Percentiles rank a stretch among this genome's conserved stretches.
phyloP scores from a whole-genome alignment of 306 rosid species.

The Ormosia semicastrata region DNA sequence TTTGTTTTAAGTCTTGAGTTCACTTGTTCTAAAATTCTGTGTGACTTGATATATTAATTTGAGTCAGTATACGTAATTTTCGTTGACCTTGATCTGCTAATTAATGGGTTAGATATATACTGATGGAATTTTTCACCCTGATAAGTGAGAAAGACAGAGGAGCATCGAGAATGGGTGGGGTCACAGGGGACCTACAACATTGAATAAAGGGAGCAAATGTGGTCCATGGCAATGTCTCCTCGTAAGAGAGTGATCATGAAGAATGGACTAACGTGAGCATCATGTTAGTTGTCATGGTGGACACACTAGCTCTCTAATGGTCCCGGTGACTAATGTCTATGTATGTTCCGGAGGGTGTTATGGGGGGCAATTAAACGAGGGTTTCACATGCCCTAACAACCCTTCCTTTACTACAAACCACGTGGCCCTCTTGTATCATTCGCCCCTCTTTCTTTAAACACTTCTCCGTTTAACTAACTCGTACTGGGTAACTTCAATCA shows the following conservation, averaged over 20 bases:
- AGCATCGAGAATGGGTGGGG: slow-evolving; percentile 12
- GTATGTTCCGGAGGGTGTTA: slow-evolving; percentile 35
- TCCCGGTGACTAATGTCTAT: slow-evolving; percentile 36
- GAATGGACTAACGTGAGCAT: slow-evolving; percentile 60
- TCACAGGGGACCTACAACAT: slow-evolving; percentile 45
- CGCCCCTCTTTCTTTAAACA: slow-evolving; percentile 6
- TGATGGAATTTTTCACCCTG: background rate
- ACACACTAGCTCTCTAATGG: slow-evolving; percentile 37
- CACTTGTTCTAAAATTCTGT: slow-evolving; percentile 8
- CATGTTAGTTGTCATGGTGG: slow-evolving; percentile 77
- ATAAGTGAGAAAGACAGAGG: background rate
- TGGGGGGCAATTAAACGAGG: slow-evolving; percentile 58
- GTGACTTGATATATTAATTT: slow-evolving; percentile 7
- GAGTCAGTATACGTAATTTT: slow-evolving; percentile 32
- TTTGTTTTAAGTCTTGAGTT: background rate
- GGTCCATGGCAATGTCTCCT: slow-evolving; percentile 66
- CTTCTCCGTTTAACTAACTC: background rate
- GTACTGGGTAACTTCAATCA: background rate
- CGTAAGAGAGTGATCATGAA: slow-evolving; percentile 31
- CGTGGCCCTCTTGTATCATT: slow-evolving; percentile 49
- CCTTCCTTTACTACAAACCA: slow-evolving; percentile 69
- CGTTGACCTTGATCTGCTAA: slow-evolving; percentile 37
- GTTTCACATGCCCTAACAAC: slow-evolving; percentile 76
- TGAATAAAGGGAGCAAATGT: slow-evolving; percentile 47
- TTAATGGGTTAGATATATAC: background rate